Evolutionary conservation across 192 early-diverging fungal genomes (phyloP).

Genomic region (Coemansia sp.): DNA sequence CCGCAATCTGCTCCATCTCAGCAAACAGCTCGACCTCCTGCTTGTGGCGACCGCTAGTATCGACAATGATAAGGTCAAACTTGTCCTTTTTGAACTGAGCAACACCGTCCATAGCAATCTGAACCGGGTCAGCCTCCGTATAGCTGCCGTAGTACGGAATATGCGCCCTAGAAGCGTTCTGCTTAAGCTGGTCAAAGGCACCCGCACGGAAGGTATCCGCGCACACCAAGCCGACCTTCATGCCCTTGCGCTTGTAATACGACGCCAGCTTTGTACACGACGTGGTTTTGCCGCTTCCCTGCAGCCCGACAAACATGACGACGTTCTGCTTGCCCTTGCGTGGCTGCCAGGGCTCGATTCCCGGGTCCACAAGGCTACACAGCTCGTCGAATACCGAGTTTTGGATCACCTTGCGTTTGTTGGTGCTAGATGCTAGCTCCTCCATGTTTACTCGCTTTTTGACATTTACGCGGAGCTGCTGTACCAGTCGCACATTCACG

Average conservation of each 20-base stretch:
- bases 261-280: slow-evolving; percentile 94
- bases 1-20: slow-evolving; percentile 94
- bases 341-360: slow-evolving; percentile 81
- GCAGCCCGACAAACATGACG: slow-evolving; percentile 97
- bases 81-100: slow-evolving; percentile 87
- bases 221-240: slow-evolving; percentile 89
- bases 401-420: slow-evolving; percentile 85
- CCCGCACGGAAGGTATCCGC: slow-evolving; percentile 97
- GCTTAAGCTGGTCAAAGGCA: slow-evolving; percentile 98
- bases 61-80: slow-evolving; percentile 98
- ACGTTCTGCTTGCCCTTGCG: slow-evolving; percentile 80
- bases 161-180: slow-evolving; percentile 96
- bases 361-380: slow-evolving; percentile 80
- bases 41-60: slow-evolving; percentile 94
- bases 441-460: slow-evolving; percentile 78
- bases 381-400: slow-evolving; percentile 92
- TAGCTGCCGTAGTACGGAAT: slow-evolving; percentile 94
- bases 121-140: slow-evolving; percentile 89
- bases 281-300: slow-evolving; percentile 94
- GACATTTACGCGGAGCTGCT: slow-evolving; percentile 80
- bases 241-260: slow-evolving; percentile 91
- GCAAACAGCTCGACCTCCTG: slow-evolving; percentile 92
- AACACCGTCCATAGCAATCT: slow-evolving; percentile 88
- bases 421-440: slow-evolving; percentile 75
- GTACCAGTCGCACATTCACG: slow-evolving; percentile 86